phyloP scores from a whole-genome alignment of 371 early-diverging fungal genomes.

The Lichtheimia ramosa region DNA sequence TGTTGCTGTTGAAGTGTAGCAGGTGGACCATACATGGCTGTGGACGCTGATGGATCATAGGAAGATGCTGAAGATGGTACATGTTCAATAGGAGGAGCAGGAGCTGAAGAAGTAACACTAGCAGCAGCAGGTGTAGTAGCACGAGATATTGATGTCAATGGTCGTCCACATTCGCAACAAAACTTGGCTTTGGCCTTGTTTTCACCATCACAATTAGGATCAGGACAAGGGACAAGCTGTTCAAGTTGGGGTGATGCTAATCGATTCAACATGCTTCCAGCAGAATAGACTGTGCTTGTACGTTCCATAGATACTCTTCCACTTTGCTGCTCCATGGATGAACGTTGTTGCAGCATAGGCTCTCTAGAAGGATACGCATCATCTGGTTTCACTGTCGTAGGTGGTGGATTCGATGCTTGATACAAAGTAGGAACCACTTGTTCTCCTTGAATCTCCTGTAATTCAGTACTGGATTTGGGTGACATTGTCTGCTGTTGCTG shows the following conservation, averaged over 20 bases:
- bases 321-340: neutral
- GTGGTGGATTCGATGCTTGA: slow-evolving; percentile 6
- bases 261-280: slow-evolving; percentile 22
- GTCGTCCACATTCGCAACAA: slow-evolving; percentile 72
- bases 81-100: neutral
- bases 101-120: neutral
- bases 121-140: slow-evolving; percentile 40
- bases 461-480: neutral
- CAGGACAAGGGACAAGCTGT: slow-evolving; percentile 49
- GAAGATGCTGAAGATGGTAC: neutral
- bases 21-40: neutral
- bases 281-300: slow-evolving; percentile 20
- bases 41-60: neutral
- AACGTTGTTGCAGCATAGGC: neutral
- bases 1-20: neutral
- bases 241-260: slow-evolving; percentile 29
- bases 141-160: slow-evolving; percentile 42
- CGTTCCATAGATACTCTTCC: slow-evolving; percentile 3
- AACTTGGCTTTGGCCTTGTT: slow-evolving; percentile 70
- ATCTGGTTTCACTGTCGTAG: neutral
- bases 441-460: neutral
- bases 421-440: neutral
- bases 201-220: slow-evolving; percentile 59
- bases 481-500: neutral
- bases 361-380: neutral